These are phyloP conservation scores for Gossypium bickii DNA, from an alignment of 345 rosid genomes.

Conservation along the genomic window DNA sequence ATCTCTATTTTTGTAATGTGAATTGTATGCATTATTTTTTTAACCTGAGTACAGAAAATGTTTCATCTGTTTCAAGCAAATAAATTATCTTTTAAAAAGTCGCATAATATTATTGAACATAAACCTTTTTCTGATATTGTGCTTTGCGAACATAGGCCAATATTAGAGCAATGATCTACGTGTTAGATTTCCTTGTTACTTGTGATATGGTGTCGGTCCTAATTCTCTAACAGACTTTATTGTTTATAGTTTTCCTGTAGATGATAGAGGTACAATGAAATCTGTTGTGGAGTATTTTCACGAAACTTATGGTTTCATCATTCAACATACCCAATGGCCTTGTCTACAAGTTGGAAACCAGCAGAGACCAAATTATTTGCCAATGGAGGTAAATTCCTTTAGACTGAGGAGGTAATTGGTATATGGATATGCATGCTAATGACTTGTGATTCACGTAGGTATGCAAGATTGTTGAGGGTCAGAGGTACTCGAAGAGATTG, in stretches of 20 bases:
- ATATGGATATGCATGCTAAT: conserved; percentile 1
- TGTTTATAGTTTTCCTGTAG: conserved; percentile 67
- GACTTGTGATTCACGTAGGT: conserved; percentile 43
- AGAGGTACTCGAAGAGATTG: conserved; percentile 86
- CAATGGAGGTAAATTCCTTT: conserved; percentile 67
- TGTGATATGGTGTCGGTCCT: background rate
- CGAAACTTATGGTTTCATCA: conserved; percentile 67
- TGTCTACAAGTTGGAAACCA: conserved; percentile 94
- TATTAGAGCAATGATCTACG: background rate
- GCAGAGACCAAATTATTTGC: conserved; percentile 85
- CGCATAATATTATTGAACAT: background rate
- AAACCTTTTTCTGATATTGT: background rate
- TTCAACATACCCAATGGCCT: conserved; percentile 75
- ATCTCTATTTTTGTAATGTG: background rate
- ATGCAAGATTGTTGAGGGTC: conserved; percentile 97
- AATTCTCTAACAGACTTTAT: conserved; percentile 9
- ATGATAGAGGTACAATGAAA: conserved; percentile 81
- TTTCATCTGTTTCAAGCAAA: background rate
- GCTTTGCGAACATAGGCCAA: background rate
- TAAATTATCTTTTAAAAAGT: background rate
- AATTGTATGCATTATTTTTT: background rate
- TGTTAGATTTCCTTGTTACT: background rate
- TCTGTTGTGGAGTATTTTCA: conserved; percentile 82
- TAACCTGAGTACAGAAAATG: background rate
- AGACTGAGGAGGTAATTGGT: background rate